phyloP scores from a whole-genome alignment of 208 protist species.

The Trypanosoma boissoni region DNA sequence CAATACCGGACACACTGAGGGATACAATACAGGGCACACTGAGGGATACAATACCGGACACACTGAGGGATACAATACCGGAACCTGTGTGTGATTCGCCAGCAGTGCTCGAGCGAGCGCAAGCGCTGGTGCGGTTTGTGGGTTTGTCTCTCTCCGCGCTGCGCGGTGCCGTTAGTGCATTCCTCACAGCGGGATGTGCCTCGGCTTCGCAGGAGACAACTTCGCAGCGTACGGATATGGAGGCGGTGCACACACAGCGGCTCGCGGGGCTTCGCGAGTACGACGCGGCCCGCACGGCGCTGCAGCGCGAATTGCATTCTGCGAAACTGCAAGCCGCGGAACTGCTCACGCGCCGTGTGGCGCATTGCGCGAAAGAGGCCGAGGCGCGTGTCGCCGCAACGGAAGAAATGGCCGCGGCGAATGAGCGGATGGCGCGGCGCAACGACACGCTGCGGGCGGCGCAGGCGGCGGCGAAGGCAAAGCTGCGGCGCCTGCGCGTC shows the following conservation, averaged over 20 bases:
- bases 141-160: constrained; percentile 1
- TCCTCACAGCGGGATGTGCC: constrained; percentile 2
- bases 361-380: neutral
- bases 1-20: no score
- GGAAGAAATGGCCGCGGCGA: neutral
- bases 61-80: constrained; percentile 1
- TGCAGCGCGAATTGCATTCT: neutral
- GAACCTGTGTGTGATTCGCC: constrained; percentile 8
- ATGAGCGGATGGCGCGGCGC: constrained; percentile 6
- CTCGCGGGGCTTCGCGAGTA: constrained; percentile 11
- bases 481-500: constrained; percentile 23
- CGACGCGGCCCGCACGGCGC: neutral
- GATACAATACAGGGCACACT: no score
- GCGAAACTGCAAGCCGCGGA: neutral
- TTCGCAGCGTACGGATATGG: constrained; percentile 12
- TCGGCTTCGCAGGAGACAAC: neutral
- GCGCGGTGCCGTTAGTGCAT: neutral
- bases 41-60: no score
- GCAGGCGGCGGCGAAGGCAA: constrained; percentile 14
- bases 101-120: constrained; percentile 2
- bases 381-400: neutral
- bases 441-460: constrained; percentile 12
- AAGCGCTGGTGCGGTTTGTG: constrained; percentile 7
- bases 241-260: constrained; percentile 15
- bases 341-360: neutral